A percentile compares a stretch with the other conserved stretches of the same genome.
These are phyloP conservation scores for Bruguiera gymnorhiza DNA, from an alignment of 345 rosid species.

Conservation along the genomic window DNA sequence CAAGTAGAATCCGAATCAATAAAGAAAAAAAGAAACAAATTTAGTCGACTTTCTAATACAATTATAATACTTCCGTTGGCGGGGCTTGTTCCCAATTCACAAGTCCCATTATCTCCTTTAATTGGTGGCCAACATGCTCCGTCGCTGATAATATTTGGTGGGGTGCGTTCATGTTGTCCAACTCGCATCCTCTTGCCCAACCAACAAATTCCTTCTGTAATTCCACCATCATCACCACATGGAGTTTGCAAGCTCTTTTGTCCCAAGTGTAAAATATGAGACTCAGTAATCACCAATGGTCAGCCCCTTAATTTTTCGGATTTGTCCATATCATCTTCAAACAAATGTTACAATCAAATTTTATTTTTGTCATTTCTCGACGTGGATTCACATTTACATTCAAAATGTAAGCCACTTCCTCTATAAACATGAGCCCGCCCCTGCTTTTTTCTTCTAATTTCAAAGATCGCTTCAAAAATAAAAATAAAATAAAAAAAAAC, in stretches of 20 bases:
- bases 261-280: not conserved
- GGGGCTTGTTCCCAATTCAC: slow-evolving; percentile 13
- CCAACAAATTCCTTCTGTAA: not conserved
- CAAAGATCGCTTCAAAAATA: no score
- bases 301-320: no score
- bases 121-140: slow-evolving; percentile 13
- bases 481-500: no score
- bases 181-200: not conserved
- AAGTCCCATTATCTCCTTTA: slow-evolving; percentile 9
- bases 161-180: slow-evolving; percentile 16
- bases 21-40: slow-evolving; percentile 20
- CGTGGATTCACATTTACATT: no score
- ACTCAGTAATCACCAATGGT: slow-evolving; percentile 13
- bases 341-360: no score
- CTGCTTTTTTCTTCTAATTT: no score
- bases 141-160: slow-evolving; percentile 20
- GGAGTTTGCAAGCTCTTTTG: slow-evolving; percentile 1
- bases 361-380: no score
- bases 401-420: no score
- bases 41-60: slow-evolving; percentile 10
- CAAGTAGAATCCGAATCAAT: slow-evolving; percentile 9
- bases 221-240: slow-evolving; percentile 19
- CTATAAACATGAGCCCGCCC: no score
- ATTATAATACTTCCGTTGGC: slow-evolving; percentile 5
- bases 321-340: no score